phyloP scores from a whole-genome alignment of 352 stramenopile species.

The Globisporangium takayamanum region DNA sequence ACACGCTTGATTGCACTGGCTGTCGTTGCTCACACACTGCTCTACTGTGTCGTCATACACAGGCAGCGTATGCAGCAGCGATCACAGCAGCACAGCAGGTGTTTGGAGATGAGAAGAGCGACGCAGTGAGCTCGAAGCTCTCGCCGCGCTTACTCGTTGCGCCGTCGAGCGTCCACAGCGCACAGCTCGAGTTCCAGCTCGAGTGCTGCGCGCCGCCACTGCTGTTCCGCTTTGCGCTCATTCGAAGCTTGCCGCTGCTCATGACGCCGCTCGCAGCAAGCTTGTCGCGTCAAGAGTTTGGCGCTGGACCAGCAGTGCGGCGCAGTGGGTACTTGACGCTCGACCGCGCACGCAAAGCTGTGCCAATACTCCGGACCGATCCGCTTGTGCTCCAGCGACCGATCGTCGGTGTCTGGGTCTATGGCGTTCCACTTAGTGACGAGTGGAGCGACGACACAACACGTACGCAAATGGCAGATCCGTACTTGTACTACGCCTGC shows the following conservation, averaged over 20 bases:
- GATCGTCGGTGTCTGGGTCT: conserved; percentile 70
- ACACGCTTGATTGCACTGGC: not conserved
- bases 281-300: conserved; percentile 55
- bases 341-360: conserved; percentile 67
- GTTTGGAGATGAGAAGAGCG: conserved; percentile 31
- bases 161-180: conserved; percentile 23
- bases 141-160: conserved; percentile 32
- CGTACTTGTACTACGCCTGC: conserved; percentile 54
- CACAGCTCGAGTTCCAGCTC: conserved; percentile 39
- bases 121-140: conserved; percentile 27
- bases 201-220: conserved; percentile 32
- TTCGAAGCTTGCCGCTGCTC: conserved; percentile 64
- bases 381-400: conserved; percentile 60
- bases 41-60: not conserved
- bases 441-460: conserved; percentile 31
- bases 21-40: not conserved
- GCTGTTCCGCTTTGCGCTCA: conserved; percentile 46
- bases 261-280: conserved; percentile 68
- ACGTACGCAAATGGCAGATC: conserved; percentile 32
- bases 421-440: conserved; percentile 52
- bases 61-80: conserved; percentile 24
- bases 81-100: conserved; percentile 24
- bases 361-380: conserved; percentile 65
- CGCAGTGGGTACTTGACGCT: conserved; percentile 66
- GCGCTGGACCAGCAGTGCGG: conserved; percentile 14